phyloP scores from a whole-genome alignment of 495 filamentous ascomycete genomes.

The Aspergillus hancockii region DNA sequence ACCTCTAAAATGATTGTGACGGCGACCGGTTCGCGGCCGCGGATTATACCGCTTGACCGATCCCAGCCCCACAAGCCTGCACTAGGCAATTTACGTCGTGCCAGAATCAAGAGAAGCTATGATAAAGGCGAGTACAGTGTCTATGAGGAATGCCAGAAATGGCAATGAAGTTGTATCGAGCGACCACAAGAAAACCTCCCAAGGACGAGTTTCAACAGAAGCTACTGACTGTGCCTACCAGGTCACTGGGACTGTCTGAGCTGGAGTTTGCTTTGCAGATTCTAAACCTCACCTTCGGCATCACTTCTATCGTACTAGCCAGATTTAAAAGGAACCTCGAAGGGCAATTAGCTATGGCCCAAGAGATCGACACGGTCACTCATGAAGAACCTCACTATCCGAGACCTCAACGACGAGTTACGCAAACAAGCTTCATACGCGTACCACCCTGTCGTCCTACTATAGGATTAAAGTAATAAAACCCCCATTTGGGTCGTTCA shows the following conservation, averaged over 20 bases:
- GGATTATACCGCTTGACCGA: constrained; percentile 17
- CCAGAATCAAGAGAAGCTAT: constrained; percentile 33
- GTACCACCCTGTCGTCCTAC: constrained; percentile 52
- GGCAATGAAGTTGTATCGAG: constrained; percentile 11
- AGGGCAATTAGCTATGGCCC: background rate
- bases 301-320: background rate
- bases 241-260: background rate
- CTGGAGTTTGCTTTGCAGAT: background rate
- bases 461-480: constrained; percentile 44
- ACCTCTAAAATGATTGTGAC: constrained; percentile 16
- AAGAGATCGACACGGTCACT: constrained; percentile 12
- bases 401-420: constrained; percentile 20
- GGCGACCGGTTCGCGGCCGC: constrained; percentile 14
- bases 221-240: background rate
- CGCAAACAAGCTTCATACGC: constrained; percentile 17
- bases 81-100: constrained; percentile 52
- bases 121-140: constrained; percentile 12
- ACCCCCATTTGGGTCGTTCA: constrained; percentile 56
- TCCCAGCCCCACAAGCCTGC: constrained; percentile 13
- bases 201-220: background rate
- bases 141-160: constrained; percentile 25
- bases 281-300: background rate
- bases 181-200: background rate
- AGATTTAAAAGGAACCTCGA: background rate
- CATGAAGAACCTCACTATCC: constrained; percentile 39